These are phyloP conservation scores for Colletotrichum zoysiae DNA, from an alignment of 2,329 filamentous ascomycete species.

Conservation along the genomic window DNA sequence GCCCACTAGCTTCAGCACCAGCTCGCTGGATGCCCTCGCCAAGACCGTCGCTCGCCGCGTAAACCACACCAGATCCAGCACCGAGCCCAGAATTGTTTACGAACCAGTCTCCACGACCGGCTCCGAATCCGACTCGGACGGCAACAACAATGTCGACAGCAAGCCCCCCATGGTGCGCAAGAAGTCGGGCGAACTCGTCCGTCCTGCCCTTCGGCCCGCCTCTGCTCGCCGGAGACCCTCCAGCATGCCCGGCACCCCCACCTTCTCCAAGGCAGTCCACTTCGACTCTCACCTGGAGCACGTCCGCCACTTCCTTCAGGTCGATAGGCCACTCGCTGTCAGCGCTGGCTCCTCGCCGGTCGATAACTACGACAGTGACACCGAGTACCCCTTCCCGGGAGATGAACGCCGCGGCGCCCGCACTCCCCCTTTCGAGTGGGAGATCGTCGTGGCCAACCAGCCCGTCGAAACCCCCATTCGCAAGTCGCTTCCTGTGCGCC, in stretches of 20 bases:
- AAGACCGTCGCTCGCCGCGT: slow-evolving; percentile 55
- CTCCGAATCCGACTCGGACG: slow-evolving; percentile 74
- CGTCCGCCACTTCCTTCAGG: slow-evolving; percentile 93
- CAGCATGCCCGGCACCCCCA: slow-evolving; percentile 97
- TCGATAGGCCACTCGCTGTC: slow-evolving; percentile 94
- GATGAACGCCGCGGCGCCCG: slow-evolving; percentile 58
- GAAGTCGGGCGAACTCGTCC: slow-evolving; percentile 96
- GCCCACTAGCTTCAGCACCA: slow-evolving; percentile 63
- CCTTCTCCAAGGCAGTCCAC: slow-evolving; percentile 96
- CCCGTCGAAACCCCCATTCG: slow-evolving; percentile 70
- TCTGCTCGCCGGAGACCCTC: slow-evolving; percentile 82
- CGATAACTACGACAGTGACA: slow-evolving; percentile 87
- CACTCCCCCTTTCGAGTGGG: slow-evolving; percentile 80
- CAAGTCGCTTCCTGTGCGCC: slow-evolving; percentile 75
- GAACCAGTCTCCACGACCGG: slow-evolving; percentile 62
- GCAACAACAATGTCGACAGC: slow-evolving; percentile 61
- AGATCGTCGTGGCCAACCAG: slow-evolving; percentile 81
- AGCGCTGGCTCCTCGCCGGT: slow-evolving; percentile 93
- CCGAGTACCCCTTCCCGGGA: slow-evolving; percentile 85
- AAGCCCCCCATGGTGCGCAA: slow-evolving; percentile 97
- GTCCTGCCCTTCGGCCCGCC: slow-evolving; percentile 86
- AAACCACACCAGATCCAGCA: slow-evolving; percentile 67
- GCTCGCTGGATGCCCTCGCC: slow-evolving; percentile 57
- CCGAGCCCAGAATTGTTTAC: slow-evolving; percentile 65
- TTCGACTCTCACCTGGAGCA: slow-evolving; percentile 98